These are phyloP conservation scores for Diaporthe longicolla DNA, from an alignment of 2,329 filamentous ascomycete genomes.

Conservation along the genomic window DNA sequence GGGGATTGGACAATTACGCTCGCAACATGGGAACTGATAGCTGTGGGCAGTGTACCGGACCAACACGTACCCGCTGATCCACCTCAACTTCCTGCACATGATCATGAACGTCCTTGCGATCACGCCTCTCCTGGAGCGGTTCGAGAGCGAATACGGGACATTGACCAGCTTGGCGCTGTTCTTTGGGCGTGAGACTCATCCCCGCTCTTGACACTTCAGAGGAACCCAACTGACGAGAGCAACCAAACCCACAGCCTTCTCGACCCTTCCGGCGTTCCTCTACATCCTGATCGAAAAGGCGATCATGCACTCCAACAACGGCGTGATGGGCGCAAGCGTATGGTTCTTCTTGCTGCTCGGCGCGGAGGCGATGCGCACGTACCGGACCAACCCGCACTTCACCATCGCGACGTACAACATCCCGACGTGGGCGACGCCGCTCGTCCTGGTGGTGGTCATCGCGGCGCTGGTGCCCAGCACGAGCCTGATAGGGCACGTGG, in stretches of 20 bases:
- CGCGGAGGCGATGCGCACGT: constrained; percentile 88
- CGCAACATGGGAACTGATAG: constrained; percentile 22
- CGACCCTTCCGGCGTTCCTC: constrained; percentile 83
- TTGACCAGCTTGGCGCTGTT: constrained; percentile 90
- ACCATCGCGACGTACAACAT: constrained; percentile 75
- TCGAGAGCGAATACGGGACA: constrained; percentile 93
- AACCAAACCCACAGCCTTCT: constrained; percentile 69
- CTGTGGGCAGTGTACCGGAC: constrained; percentile 83
- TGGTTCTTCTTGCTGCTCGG: constrained; percentile 93
- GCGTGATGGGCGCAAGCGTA: constrained; percentile 87
- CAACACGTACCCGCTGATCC: constrained; percentile 92
- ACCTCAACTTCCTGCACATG: constrained; percentile 84
- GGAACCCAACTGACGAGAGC: constrained; percentile 19
- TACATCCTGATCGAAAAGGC: constrained; percentile 86
- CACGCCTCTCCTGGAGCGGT: constrained; percentile 90
- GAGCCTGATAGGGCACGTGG: constrained; percentile 88
- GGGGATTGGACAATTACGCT: constrained; percentile 21
- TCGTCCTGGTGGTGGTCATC: constrained; percentile 82
- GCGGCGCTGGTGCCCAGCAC: constrained; percentile 84
- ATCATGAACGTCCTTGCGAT: constrained; percentile 84
- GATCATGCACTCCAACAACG: constrained; percentile 78
- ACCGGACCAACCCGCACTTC: constrained; percentile 84
- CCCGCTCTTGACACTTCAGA: background rate
- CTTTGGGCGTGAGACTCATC: constrained; percentile 82
- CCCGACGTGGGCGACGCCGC: constrained; percentile 91